A percentile compares a stretch with the other conserved stretches of the same genome.
These are phyloP conservation scores for Geranomyces michiganensis DNA, from an alignment of 192 early-diverging fungal genomes.

Conservation along the genomic window DNA sequence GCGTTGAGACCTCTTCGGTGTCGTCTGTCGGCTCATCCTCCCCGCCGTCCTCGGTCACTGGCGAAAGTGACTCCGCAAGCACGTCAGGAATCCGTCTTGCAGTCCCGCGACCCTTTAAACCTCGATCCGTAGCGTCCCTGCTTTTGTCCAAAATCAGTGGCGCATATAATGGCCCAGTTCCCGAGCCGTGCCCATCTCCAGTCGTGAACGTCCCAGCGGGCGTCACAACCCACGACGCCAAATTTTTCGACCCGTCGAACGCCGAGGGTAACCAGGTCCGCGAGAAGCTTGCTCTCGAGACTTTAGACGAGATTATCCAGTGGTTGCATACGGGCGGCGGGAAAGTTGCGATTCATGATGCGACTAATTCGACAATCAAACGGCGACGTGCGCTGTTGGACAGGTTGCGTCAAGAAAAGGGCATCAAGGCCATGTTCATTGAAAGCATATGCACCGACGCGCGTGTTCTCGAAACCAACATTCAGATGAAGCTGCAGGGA, in stretches of 20 bases:
- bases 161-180: conserved; percentile 24
- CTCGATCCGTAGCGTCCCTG: conserved; percentile 9
- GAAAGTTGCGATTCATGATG: conserved; percentile 85
- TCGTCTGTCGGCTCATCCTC: too few relatives aligned
- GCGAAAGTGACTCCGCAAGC: background rate
- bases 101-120: background rate
- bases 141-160: conserved; percentile 17
- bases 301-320: conserved; percentile 84
- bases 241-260: conserved; percentile 96
- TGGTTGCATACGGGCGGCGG: conserved; percentile 85
- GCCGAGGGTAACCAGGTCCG: conserved; percentile 70
- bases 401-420: conserved; percentile 34
- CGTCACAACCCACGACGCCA: conserved; percentile 69
- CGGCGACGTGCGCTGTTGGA: conserved; percentile 62
- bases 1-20: too few relatives aligned
- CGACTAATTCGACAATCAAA: conserved; percentile 90
- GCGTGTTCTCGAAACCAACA: conserved; percentile 77
- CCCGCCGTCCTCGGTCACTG: too few relatives aligned
- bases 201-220: conserved; percentile 37
- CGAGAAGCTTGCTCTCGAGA: conserved; percentile 88
- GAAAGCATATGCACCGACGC: conserved; percentile 87
- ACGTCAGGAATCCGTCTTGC: background rate
- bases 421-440: conserved; percentile 45
- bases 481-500: conserved; percentile 87
- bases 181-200: conserved; percentile 37